A percentile compares a stretch with the other conserved stretches of the same genome.
Evolutionary conservation across 441 rosid species (phyloP).

Genomic region (Syzygium syzygioides): DNA sequence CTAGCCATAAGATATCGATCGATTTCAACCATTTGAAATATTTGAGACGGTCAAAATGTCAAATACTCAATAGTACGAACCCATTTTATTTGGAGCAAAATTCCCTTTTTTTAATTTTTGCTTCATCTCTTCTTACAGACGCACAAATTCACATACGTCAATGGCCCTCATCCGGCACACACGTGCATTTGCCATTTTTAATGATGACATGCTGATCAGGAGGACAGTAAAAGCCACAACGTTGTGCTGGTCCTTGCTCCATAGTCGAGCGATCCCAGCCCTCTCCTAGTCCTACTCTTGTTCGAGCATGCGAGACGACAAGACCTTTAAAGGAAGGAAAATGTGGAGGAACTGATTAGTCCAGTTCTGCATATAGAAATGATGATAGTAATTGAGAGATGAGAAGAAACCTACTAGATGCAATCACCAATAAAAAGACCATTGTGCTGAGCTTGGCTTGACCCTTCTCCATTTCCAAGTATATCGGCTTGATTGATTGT

Average conservation of each 20-base stretch:
- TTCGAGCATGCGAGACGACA: too few relatives aligned
- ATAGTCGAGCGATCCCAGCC: neutral
- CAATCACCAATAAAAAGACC: too few relatives aligned
- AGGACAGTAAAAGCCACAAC: neutral
- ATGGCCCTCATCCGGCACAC: neutral
- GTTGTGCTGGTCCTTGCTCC: fast-evolving
- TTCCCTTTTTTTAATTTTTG: neutral
- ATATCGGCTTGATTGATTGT: too few relatives aligned
- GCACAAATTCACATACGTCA: neutral
- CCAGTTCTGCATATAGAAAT: too few relatives aligned
- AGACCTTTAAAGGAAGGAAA: too few relatives aligned
- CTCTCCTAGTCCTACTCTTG: too few relatives aligned
- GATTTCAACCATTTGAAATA: neutral
- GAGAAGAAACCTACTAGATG: too few relatives aligned
- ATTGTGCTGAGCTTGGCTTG: too few relatives aligned
- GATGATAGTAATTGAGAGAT: neutral
- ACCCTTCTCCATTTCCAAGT: too few relatives aligned
- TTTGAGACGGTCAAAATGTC: neutral
- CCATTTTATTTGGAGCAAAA: neutral
- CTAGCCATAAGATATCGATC: neutral
- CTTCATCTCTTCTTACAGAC: neutral
- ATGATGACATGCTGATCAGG: fast-evolving
- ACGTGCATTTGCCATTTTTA: neutral
- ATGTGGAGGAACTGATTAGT: too few relatives aligned
- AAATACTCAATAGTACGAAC: neutral